Evolutionary conservation across 2,329 filamentous ascomycete genomes (phyloP), one percentile per base, ranked within the genome.

Genomic region (Cladophialophora psammophila): DNA sequence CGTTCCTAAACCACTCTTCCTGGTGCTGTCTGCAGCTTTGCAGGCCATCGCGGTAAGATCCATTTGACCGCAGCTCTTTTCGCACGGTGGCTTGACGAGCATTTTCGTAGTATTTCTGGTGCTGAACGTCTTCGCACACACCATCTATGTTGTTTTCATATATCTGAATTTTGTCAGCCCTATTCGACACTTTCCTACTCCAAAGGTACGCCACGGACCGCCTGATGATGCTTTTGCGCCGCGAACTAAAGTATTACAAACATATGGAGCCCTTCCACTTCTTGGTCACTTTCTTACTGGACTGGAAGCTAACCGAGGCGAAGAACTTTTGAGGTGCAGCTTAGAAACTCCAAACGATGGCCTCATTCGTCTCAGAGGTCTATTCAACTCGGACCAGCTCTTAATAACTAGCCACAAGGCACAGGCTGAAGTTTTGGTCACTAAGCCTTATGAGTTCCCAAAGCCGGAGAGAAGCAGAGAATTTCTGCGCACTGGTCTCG

Each of bases 381-480:
- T 88, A n/a, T 82, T 88, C 65, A 91, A 91, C 74, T 74, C 80
- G 20, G 89, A 91, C 75, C 83, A 87, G 42, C 70, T 92, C n/a
- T 70, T 91, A 9, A 74, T 89, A 57, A 86, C 84, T 2, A 86
- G 80, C 2, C 82, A 89, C 31, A 89, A 89, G 76, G 88, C 85
- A 0, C 79, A 92, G n/a, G 83, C 85, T 2, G 90, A 94, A 76
- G 84, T 92, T 10, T 82, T 93, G 1, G 86, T 88, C 32, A 87
- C 85, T 18, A 89, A 87, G 67, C 87, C 83, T 68, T 92, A 93
- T 75, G 86, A 90, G 48, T 93, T 91, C 71, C 74, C 83, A 45
- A 92, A 92, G 75, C 89, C 90, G 0, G 61, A 72, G 1, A 74
- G 81, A 34, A 72, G 91, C 38, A 80, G 74, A 7, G 60, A 70